These are phyloP conservation scores for Musa schizocarpa DNA, from an alignment of 176 grass and related monocot species.

Conservation along the genomic window DNA sequence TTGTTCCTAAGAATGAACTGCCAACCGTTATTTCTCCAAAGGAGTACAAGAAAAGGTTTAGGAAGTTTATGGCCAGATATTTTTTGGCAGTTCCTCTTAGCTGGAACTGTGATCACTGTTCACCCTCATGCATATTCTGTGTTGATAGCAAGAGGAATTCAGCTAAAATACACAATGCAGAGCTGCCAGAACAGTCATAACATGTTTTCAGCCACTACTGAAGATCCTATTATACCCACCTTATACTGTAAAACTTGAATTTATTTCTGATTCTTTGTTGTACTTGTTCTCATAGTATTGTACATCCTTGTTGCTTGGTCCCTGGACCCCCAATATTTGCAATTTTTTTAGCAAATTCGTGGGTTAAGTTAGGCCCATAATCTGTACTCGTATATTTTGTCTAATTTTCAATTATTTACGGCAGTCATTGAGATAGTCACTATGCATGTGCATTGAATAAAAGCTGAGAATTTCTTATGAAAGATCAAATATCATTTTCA, in stretches of 20 bases:
- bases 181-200: constrained; percentile 24
- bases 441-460: background rate
- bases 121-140: constrained; percentile 38
- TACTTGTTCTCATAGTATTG: constrained; percentile 27
- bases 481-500: too few species aligned
- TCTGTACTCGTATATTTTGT: background rate
- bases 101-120: constrained; percentile 55
- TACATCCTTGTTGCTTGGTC: constrained; percentile 49
- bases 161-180: constrained; percentile 26
- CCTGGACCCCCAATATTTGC: constrained; percentile 50
- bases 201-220: constrained; percentile 10
- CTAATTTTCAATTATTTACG: background rate
- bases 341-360: constrained; percentile 65
- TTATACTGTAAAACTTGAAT: background rate
- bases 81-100: constrained; percentile 72
- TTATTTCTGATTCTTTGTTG: constrained; percentile 13
- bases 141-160: constrained; percentile 39
- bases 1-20: constrained; percentile 66
- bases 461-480: too few species aligned
- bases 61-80: constrained; percentile 82
- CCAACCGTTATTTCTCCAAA: constrained; percentile 79
- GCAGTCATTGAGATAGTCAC: background rate
- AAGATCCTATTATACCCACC: constrained; percentile 26
- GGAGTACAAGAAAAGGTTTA: constrained; percentile 89
- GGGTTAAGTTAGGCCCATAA: constrained; percentile 13